A percentile compares a stretch with the other conserved stretches of the same genome.
Evolutionary conservation across 345 rosid species (phyloP).

Genomic region (Ailanthus altissimus): DNA sequence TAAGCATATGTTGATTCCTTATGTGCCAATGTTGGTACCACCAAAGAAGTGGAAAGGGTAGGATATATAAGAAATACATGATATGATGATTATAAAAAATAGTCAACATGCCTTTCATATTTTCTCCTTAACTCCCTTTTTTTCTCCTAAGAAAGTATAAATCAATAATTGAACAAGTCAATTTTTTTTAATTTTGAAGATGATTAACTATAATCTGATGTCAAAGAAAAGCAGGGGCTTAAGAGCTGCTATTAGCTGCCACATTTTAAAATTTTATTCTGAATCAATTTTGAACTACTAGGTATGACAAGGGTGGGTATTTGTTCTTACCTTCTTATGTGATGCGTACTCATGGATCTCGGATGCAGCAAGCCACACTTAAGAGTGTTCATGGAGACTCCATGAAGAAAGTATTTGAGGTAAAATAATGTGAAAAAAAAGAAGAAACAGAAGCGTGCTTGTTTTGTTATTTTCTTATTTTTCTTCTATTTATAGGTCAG

Average conservation of each 20-base stretch:
- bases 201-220: not conserved
- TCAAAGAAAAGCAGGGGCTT: not conserved
- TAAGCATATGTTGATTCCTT: slow-evolving; percentile 86
- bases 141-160: not conserved
- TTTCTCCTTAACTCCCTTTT: not conserved
- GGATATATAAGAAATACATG: slow-evolving; percentile 19
- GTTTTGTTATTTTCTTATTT: not conserved
- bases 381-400: slow-evolving; percentile 48
- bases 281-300: slow-evolving; percentile 26
- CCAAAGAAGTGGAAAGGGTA: slow-evolving; percentile 99
- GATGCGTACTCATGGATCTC: slow-evolving; percentile 98
- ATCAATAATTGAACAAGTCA: not conserved
- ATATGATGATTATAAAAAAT: slow-evolving; percentile 3
- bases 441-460: not conserved
- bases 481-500: not conserved
- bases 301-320: slow-evolving; percentile 92
- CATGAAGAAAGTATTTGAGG: slow-evolving; percentile 80
- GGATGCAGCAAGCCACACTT: slow-evolving; percentile 71
- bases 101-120: not conserved
- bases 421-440: slow-evolving; percentile 21
- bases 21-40: slow-evolving; percentile 95
- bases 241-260: slow-evolving; percentile 2
- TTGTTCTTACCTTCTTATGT: slow-evolving; percentile 88
- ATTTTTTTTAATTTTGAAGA: not conserved
- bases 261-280: slow-evolving; percentile 1